Percentiles rank a stretch among this genome's conserved stretches.
Evolutionary conservation across 148 eudicot genomes (phyloP).

Genomic region (Camellia japonica): DNA sequence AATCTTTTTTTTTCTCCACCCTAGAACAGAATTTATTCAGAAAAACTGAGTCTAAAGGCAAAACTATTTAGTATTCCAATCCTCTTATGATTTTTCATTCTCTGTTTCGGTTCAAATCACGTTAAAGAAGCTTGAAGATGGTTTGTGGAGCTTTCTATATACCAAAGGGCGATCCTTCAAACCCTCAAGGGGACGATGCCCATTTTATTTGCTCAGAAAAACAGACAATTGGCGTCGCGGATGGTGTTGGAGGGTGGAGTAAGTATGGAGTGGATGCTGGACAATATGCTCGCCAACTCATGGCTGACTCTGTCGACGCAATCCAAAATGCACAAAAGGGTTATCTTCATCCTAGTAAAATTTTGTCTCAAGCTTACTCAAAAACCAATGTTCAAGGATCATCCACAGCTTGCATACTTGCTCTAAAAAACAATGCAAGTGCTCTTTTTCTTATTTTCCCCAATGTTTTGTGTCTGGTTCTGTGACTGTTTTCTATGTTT

Average conservation of each 20-base stretch:
- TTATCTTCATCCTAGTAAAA: not conserved
- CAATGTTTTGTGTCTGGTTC: no score
- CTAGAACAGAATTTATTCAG: not conserved
- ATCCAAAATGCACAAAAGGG: conserved; percentile 3
- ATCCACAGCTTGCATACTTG: conserved; percentile 16
- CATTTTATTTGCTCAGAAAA: conserved; percentile 12
- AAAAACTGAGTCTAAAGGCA: not conserved
- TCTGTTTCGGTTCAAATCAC: not conserved
- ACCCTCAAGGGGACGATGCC: conserved; percentile 17
- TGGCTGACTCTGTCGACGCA: not conserved
- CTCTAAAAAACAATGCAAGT: conserved; percentile 11
- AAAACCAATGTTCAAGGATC: conserved; percentile 17
- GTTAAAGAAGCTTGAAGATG: conserved; percentile 12
- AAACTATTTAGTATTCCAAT: not conserved
- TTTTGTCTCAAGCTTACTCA: conserved; percentile 8
- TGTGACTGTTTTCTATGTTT: not conserved
- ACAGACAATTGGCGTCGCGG: conserved; percentile 8
- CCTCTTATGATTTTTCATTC: not conserved
- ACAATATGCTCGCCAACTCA: conserved; percentile 11
- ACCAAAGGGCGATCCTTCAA: not conserved
- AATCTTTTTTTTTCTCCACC: not conserved
- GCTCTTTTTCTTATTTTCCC: not conserved
- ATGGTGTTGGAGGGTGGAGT: conserved; percentile 19
- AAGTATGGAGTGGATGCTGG: conserved; percentile 14
- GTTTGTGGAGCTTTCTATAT: conserved; percentile 20